These are phyloP conservation scores for Lepidium campestre DNA, from an alignment of 441 rosid genomes.

Conservation along the genomic window DNA sequence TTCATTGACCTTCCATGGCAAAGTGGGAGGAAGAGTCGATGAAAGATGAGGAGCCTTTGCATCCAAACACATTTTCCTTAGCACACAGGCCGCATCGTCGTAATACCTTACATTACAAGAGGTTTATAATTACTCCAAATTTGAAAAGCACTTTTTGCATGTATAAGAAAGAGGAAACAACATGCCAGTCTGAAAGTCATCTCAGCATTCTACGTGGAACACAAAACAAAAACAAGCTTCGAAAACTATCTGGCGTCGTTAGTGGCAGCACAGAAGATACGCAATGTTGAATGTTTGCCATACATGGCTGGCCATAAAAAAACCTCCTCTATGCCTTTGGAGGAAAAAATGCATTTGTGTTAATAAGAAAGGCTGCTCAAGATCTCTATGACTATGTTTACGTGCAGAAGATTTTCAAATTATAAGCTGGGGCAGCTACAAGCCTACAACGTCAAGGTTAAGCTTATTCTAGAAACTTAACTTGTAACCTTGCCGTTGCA, in stretches of 20 bases:
- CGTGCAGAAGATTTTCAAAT: background rate
- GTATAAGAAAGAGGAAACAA: background rate
- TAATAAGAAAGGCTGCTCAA: background rate
- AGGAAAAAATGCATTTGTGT: background rate
- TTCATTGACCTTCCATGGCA: constrained; percentile 97
- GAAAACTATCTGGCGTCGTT: background rate
- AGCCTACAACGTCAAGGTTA: background rate
- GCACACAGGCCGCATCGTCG: constrained; percentile 97
- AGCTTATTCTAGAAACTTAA: background rate
- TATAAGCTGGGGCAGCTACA: background rate
- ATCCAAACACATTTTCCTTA: constrained; percentile 96
- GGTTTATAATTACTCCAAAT: constrained; percentile 6
- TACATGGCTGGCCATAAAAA: background rate
- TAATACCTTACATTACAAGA: constrained; percentile 59
- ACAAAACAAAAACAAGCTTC: background rate
- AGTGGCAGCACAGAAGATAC: background rate
- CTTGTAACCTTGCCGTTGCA: background rate
- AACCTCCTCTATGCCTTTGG: background rate
- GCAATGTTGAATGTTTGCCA: background rate
- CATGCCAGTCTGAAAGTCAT: background rate
- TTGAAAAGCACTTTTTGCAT: background rate
- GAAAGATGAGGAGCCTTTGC: constrained; percentile 99
- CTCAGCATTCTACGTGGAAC: background rate
- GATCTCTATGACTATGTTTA: background rate
- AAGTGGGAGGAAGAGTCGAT: constrained; percentile 78